Base-by-base conservation (phyloP, 1,139 yeast genomes). In the Kodamaea derodonti region DNA sequence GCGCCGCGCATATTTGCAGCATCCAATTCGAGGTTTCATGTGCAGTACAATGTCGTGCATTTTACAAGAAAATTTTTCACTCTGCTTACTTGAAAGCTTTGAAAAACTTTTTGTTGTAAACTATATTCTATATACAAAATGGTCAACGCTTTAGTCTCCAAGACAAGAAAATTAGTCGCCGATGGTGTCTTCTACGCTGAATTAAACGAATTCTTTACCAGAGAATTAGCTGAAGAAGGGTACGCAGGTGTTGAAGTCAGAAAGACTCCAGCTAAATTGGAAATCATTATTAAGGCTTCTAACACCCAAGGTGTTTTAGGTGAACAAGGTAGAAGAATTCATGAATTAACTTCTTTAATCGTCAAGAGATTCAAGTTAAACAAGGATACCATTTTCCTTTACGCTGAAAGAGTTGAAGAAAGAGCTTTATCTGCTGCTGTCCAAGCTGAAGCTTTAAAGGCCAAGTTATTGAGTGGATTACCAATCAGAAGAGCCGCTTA, bases 161-260 rank as follows among this genome's bases (percentile, higher is more conserved):
- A 82, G 75, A 81, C 80, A 70, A 82, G 88, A 81, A 83, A 82
- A 82, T 76, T 82, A 62, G 97, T 90, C 72, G 97, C 97, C 74
- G 99, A 92, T 80, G 99, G 99, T 86, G 99, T 92, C 65, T 87
- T 92, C 83, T 92, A 84, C 95, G 99, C 99, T 75, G 99, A 92
- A 79, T 80, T 92, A 69, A 92, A 92, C 84, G 98, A 92, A 80
- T 92, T 92, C 94, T 94, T 92, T 87, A 87, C 97, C 81, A 88
- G 97, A 79, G 98, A 92, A 76, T 85, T 92, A 68, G 95, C 98
- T 62, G 98, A 92, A 78, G 97, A 92, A 78, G 99, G 99, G 68
- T 92, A 92, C 82, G 94, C 98, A 62, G 99, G 99, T 78, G 96
- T 92, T 65, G 98, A 94, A 78, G 97, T 94, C 71, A 87, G 97